A percentile compares a stretch with the other conserved stretches of the same genome.
phyloP scores from a whole-genome alignment of 2,329 filamentous ascomycete species.

The Leptographium wingfieldii region DNA sequence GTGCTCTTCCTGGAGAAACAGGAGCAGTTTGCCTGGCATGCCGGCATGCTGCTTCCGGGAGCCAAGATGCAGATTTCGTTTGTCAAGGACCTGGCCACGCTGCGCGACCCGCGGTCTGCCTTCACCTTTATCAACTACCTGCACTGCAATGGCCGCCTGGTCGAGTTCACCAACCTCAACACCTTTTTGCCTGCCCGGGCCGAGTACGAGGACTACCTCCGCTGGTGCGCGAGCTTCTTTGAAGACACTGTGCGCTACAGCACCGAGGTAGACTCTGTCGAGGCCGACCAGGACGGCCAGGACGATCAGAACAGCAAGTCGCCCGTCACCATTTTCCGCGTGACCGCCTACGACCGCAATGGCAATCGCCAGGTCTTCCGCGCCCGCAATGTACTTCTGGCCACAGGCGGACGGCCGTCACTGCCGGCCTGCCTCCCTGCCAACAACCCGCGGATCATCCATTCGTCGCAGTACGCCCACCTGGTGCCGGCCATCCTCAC shows the following conservation, averaged over 20 bases:
- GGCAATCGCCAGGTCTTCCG: conserved; percentile 39
- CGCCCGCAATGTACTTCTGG: conserved; percentile 53
- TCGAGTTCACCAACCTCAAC: conserved; percentile 80
- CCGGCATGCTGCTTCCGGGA: conserved; percentile 86
- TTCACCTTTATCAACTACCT: conserved; percentile 97
- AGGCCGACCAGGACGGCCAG: conserved; percentile 29
- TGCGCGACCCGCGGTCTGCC: conserved; percentile 74
- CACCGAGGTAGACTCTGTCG: conserved; percentile 64
- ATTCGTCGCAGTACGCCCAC: conserved; percentile 77
- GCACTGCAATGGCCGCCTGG: conserved; percentile 64
- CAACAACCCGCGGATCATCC: conserved; percentile 61
- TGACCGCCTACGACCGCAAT: conserved; percentile 38
- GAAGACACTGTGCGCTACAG: conserved; percentile 60
- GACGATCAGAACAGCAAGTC: conserved; percentile 32
- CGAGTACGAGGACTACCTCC: conserved; percentile 92
- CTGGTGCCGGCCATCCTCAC: conserved; percentile 46
- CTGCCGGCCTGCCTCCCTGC: conserved; percentile 59
- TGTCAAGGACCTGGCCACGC: conserved; percentile 85
- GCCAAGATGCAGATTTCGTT: conserved; percentile 98
- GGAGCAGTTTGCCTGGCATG: conserved; percentile 74
- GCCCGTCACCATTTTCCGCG: conserved; percentile 51
- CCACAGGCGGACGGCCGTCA: conserved; percentile 48
- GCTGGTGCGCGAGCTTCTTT: conserved; percentile 81
- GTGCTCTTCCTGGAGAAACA: conserved; percentile 86
- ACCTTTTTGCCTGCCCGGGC: conserved; percentile 78